These are phyloP conservation scores for Ilyonectria robusta DNA, from an alignment of 2,329 filamentous ascomycete genomes.

Conservation along the genomic window DNA sequence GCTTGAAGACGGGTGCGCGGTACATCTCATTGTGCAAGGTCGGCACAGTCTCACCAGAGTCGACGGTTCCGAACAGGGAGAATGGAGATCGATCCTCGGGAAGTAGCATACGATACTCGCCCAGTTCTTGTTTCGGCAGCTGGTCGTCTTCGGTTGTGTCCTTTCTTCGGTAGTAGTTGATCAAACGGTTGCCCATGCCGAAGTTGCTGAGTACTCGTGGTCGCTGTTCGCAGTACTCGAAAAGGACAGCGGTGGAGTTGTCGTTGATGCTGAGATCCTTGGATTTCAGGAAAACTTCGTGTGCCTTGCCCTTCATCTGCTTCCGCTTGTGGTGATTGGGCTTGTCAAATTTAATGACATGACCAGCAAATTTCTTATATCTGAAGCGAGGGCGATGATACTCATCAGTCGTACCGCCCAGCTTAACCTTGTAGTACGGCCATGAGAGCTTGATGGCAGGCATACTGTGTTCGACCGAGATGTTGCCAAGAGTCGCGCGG, in stretches of 20 bases:
- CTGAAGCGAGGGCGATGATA: constrained; percentile 87
- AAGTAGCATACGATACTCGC: constrained; percentile 88
- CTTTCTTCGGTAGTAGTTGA: constrained; percentile 96
- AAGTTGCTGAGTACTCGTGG: constrained; percentile 95
- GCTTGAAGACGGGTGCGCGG: constrained; percentile 92
- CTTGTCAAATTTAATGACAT: constrained; percentile 79
- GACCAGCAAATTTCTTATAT: constrained; percentile 77
- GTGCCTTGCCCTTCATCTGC: constrained; percentile 83
- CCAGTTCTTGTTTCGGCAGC: constrained; percentile 85
- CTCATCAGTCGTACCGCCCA: constrained; percentile 80
- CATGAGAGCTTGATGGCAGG: constrained; percentile 92
- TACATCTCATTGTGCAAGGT: constrained; percentile 97
- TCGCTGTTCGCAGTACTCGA: constrained; percentile 96
- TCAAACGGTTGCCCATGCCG: constrained; percentile 95
- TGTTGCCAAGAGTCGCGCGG: constrained; percentile 89
- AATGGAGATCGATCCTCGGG: constrained; percentile 97
- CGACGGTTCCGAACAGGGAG: constrained; percentile 92
- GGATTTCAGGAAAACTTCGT: constrained; percentile 83
- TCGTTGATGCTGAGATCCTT: constrained; percentile 90
- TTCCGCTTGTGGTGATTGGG: constrained; percentile 84
- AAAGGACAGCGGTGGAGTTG: constrained; percentile 87
- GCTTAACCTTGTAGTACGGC: constrained; percentile 94
- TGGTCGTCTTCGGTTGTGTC: constrained; percentile 79
- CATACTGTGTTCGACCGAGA: constrained; percentile 94
- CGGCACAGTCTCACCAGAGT: constrained; percentile 89